Conservation (phyloP, 2,329 filamentous ascomycete genomes). For the Phialocephala subalpina region DNA sequence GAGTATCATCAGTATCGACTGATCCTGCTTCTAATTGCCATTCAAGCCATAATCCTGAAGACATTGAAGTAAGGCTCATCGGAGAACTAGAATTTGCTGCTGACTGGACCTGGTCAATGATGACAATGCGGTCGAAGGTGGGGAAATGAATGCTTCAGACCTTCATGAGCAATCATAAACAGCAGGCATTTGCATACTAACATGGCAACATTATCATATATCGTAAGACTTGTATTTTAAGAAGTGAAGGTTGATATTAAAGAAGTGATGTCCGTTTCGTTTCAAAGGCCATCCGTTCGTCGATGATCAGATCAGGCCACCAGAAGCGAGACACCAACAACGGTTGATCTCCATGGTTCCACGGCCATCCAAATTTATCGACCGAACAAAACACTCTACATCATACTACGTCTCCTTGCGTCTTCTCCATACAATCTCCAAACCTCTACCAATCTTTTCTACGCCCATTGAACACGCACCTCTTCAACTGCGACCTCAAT, state of each 20-base stretch:
- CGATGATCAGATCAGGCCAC: slow-evolving; percentile 2
- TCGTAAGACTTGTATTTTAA: neutral
- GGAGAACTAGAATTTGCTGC: neutral
- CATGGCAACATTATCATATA: neutral
- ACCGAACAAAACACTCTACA: slow-evolving; percentile 2
- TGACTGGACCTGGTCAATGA: neutral
- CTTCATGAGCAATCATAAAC: neutral
- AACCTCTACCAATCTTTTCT: neutral
- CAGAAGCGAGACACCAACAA: neutral
- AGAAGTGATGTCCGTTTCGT: neutral
- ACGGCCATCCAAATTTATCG: neutral
- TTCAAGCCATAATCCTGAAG: neutral
- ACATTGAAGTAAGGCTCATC: neutral
- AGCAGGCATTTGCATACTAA: neutral
- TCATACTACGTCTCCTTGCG: neutral
- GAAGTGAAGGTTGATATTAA: neutral
- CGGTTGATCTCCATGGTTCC: neutral
- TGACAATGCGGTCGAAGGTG: neutral
- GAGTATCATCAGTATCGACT: no score
- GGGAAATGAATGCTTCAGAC: neutral
- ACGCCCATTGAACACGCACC: neutral
- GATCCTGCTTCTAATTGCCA: no score
- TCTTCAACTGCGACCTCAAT: neutral
- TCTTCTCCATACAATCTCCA: neutral
- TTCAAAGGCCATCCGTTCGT: neutral